Evolutionary conservation across 139 green algal species (phyloP).

Genomic region (Chlamydomonas sphaeroides): DNA sequence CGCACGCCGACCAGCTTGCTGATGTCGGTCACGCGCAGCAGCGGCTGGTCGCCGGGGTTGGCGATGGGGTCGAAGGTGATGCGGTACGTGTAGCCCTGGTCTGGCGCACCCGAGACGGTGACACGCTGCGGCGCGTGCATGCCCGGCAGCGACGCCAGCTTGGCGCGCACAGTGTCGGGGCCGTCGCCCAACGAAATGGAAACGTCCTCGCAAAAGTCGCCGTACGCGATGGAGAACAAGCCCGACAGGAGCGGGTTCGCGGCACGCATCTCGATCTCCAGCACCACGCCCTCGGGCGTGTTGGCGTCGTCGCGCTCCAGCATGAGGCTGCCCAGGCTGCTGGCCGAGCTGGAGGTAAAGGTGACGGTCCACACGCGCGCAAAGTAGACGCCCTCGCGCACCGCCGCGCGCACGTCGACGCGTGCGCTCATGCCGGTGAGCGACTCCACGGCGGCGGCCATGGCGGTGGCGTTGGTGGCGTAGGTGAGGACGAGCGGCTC

Average conservation of each 20-base stretch:
- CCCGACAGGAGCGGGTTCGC: constrained; percentile 5
- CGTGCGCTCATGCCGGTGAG: neutral
- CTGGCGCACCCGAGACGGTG: neutral
- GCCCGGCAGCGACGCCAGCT: constrained; percentile 10
- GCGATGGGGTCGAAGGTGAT: constrained; percentile 36
- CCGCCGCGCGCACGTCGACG: neutral
- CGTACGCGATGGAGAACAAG: neutral
- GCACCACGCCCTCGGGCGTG: neutral
- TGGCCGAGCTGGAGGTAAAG: neutral
- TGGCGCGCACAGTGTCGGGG: neutral
- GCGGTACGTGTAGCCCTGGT: neutral
- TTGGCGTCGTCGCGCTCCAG: too few species aligned
- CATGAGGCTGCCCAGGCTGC: too few species aligned
- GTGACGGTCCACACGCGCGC: constrained; percentile 13
- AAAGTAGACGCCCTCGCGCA: constrained; percentile 22
- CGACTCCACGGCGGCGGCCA: neutral
- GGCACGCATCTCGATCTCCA: neutral
- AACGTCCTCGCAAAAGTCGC: constrained; percentile 19
- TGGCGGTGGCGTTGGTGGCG: neutral
- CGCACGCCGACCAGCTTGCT: neutral
- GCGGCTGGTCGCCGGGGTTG: constrained; percentile 41
- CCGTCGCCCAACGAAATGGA: neutral
- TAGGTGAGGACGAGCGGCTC: neutral
- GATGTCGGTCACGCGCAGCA: constrained; percentile 13
- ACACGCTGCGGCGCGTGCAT: constrained; percentile 9